These are phyloP conservation scores for Dispira parvispora DNA, from an alignment of 192 early-diverging fungal species.

Conservation along the genomic window DNA sequence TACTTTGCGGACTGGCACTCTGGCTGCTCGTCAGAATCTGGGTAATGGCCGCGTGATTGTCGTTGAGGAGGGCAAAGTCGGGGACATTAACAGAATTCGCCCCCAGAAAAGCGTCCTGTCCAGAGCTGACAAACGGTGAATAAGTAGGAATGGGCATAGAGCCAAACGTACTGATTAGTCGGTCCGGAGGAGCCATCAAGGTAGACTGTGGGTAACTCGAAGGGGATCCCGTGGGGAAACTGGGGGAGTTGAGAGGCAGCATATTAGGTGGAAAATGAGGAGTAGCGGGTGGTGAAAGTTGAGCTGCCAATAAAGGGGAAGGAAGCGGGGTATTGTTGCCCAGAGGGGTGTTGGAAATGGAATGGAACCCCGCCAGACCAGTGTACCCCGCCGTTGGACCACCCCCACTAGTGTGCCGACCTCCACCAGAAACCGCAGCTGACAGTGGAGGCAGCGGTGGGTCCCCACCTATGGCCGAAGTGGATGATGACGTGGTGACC, in stretches of 20 bases:
- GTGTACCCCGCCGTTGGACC: no score
- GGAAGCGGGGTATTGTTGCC: not conserved
- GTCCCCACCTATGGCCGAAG: not conserved
- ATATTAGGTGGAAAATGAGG: not conserved
- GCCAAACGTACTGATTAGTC: not conserved
- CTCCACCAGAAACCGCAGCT: no score
- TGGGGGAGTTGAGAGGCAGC: not conserved
- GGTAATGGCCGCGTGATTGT: slow-evolving; percentile 1
- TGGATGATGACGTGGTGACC: not conserved
- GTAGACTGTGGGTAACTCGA: not conserved
- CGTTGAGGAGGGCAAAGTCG: slow-evolving; percentile 5
- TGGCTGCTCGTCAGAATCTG: slow-evolving; percentile 2
- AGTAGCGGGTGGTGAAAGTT: slow-evolving; percentile 1
- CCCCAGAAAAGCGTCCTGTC: slow-evolving; percentile 7
- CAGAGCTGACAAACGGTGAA: slow-evolving; percentile 3
- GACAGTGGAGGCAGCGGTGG: not conserved
- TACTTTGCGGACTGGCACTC: slow-evolving; percentile 5
- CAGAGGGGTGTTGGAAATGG: not conserved
- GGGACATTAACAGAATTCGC: not conserved
- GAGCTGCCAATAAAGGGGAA: slow-evolving; percentile 1
- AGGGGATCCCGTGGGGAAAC: not conserved
- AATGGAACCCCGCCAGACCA: not conserved
- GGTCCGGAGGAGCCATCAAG: not conserved
- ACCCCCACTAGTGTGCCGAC: no score
- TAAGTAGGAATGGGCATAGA: not conserved